Evolutionary conservation across 2,329 filamentous ascomycete genomes (phyloP), one percentile per base, ranked within the genome.

Genomic region (Fonsecaea multimorphosa): DNA sequence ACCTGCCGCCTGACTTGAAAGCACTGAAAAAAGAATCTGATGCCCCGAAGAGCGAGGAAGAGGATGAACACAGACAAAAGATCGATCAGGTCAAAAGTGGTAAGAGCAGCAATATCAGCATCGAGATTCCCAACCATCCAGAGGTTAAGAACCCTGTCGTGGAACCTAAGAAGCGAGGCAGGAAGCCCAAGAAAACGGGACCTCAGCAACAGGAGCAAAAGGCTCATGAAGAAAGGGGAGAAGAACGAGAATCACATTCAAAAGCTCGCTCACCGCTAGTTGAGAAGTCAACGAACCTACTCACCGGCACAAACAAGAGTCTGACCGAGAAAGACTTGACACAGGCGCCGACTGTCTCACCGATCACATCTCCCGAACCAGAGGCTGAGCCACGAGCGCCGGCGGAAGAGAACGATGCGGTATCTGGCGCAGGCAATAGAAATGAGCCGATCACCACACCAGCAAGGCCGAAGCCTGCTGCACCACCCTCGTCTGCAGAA

Each of bases 131-230:
- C 19, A 16, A n/a, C 8, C 24, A n/a, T 19, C 12, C 44, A 40
- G 67, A 68, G 55, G 12, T 34, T 56, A 61, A 67, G 40, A 60
- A 54, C 36, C 29, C 44, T 36, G 46, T 49, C 46, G 38, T 61
- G n/a, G 69, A 53, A 51, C 68, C 69, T 58, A 72, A 72, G 65
- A 72, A 72, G 57, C 68, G 71, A 38, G 71, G 71, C 9, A 63
- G 71, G 19, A 72, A 68, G 58, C 66, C 67, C 6, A 72, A 71
- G 57, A 71, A 71, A 51, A 16, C 19, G 7, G 44, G 58, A 55
- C 58, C 61, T 54, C 58, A 63, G 32, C 32, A 34, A 29, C 59
- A 53, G 44, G 63, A 63, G 22, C 22, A 57, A 38, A 52, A 51
- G 19, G 16, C 31, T 14, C 59, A 24, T 8, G 51, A 67, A n/a